These are phyloP conservation scores for Penicillium herquei DNA, from an alignment of 495 filamentous ascomycete genomes.

Conservation along the genomic window DNA sequence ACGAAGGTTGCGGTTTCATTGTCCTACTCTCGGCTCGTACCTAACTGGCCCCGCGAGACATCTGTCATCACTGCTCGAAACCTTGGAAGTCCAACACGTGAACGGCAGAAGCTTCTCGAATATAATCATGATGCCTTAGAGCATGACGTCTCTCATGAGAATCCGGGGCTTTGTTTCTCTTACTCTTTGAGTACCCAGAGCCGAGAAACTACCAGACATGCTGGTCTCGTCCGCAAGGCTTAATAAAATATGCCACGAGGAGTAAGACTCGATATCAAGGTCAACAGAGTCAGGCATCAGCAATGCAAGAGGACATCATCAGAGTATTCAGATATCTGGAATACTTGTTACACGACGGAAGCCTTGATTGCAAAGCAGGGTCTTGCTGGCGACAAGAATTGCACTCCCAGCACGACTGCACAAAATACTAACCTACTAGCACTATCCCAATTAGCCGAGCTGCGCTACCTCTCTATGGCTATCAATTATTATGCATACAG, in stretches of 20 bases:
- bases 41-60: conserved; percentile 3
- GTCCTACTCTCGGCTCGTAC: conserved; percentile 5
- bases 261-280: no score
- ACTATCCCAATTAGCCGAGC: no score
- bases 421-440: no score
- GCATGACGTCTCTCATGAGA: no score
- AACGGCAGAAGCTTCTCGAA: background rate
- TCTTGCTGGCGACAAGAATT: background rate
- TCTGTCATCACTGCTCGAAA: background rate
- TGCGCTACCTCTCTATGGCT: no score
- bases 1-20: conserved; percentile 12
- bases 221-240: no score
- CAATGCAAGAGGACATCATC: background rate
- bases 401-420: background rate
- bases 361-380: background rate
- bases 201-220: no score
- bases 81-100: background rate
- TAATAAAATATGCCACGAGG: no score
- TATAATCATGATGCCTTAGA: background rate
- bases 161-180: background rate
- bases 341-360: background rate
- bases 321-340: background rate
- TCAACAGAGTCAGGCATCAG: no score
- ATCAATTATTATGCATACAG: no score
- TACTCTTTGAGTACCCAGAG: background rate